Conservation (phyloP, 73 alveolate genomes). For the Uronychia binucleata region DNA sequence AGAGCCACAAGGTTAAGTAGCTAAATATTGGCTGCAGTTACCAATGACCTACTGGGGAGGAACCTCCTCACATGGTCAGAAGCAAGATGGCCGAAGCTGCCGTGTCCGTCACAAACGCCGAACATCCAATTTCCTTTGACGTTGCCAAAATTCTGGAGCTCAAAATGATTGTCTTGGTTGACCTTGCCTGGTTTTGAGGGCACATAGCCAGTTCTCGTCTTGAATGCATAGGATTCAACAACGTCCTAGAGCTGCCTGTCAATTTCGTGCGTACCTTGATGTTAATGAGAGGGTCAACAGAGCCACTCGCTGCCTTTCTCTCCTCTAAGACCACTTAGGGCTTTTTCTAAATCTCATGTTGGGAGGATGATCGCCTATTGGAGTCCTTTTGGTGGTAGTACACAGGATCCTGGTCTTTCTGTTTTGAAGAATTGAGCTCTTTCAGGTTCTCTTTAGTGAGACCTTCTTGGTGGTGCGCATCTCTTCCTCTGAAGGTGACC, state of each 20-base stretch:
- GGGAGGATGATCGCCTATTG: neutral
- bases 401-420: no score
- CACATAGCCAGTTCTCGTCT: slow-evolving; percentile 55
- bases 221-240: slow-evolving; percentile 50
- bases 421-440: no score
- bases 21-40: slow-evolving; percentile 14
- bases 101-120: slow-evolving; percentile 99
- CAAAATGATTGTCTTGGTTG: slow-evolving; percentile 50
- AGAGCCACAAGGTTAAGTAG: slow-evolving; percentile 22
- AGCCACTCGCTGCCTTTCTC: no score
- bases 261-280: neutral
- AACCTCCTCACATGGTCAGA: slow-evolving; percentile 82
- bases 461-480: no score
- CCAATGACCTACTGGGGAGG: slow-evolving; percentile 59
- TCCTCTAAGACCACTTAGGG: neutral
- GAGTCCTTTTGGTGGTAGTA: no score
- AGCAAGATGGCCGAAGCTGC: slow-evolving; percentile 93
- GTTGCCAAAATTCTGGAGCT: slow-evolving; percentile 33
- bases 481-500: no score
- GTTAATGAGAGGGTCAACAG: neutral
- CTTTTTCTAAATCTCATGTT: neutral
- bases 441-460: no score
- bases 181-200: slow-evolving; percentile 45
- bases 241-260: slow-evolving; percentile 2
- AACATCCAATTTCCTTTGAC: slow-evolving; percentile 69